Percentiles rank a stretch among this genome's conserved stretches.
Evolutionary conservation across 768 basidiomycete genomes (phyloP).

Genomic region (Grammothele lineata): DNA sequence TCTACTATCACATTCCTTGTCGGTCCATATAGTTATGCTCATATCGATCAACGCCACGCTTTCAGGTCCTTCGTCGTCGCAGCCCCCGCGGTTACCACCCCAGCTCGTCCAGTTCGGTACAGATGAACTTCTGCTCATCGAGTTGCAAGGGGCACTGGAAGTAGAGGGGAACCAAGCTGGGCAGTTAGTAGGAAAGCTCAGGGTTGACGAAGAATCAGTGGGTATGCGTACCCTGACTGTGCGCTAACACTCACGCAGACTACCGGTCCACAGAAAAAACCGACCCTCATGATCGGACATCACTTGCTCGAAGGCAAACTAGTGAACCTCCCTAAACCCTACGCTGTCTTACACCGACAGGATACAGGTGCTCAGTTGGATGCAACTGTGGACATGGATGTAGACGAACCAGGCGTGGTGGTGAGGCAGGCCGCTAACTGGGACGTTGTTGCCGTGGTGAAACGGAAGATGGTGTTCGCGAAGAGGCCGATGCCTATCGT

Average conservation of each 20-base stretch:
- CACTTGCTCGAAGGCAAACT: slow-evolving; percentile 90
- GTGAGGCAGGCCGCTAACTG: slow-evolving; percentile 33
- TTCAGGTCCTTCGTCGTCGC: slow-evolving; percentile 23
- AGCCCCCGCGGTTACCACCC: slow-evolving; percentile 50
- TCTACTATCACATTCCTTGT: too few species aligned
- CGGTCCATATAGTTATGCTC: slow-evolving; percentile 42
- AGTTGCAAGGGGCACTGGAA: slow-evolving; percentile 81
- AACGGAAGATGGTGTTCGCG: slow-evolving; percentile 77
- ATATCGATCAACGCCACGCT: slow-evolving; percentile 50
- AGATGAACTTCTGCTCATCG: slow-evolving; percentile 78
- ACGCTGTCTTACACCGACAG: slow-evolving; percentile 65
- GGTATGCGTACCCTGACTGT: too few species aligned
- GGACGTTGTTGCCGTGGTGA: slow-evolving; percentile 68
- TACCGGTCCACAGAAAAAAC: slow-evolving; percentile 74
- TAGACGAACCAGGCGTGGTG: slow-evolving; percentile 17
- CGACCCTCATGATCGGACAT: slow-evolving; percentile 80
- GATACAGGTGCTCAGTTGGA: slow-evolving; percentile 2
- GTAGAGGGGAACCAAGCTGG: slow-evolving; percentile 65
- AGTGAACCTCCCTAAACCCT: slow-evolving; percentile 68
- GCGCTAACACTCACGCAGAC: too few species aligned
- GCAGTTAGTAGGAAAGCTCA: slow-evolving; percentile 74
- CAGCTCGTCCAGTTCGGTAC: slow-evolving; percentile 69
- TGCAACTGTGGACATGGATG: slow-evolving; percentile 21
- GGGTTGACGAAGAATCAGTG: slow-evolving; percentile 56
- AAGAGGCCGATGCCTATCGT: slow-evolving; percentile 77